Evolutionary conservation across 345 rosid species (phyloP).

Genomic region (Brassica rapa): DNA sequence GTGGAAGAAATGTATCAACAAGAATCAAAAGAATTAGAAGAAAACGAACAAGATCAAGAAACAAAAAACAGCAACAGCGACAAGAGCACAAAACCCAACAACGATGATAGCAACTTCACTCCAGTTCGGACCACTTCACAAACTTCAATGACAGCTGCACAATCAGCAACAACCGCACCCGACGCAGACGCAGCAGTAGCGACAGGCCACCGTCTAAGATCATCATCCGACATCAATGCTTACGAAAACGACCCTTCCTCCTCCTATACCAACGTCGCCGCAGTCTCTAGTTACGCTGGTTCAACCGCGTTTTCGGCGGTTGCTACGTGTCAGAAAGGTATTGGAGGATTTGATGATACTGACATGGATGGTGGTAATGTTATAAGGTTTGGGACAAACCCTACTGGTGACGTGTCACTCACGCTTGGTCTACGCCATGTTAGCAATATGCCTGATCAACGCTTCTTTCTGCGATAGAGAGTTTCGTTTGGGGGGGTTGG

Average conservation of each 20-base stretch:
- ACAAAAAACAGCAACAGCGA: conserved; percentile 37
- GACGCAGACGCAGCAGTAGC: conserved; percentile 30
- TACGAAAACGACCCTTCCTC: conserved; percentile 72
- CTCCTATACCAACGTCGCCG: conserved; percentile 34
- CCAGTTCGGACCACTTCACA: conserved; percentile 42
- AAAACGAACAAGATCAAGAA: conserved; percentile 32
- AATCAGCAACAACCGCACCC: conserved; percentile 8
- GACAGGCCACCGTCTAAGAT: conserved; percentile 49
- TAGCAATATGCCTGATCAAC: conserved; percentile 65
- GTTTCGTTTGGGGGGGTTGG: conserved; percentile 56
- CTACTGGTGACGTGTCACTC: conserved; percentile 81
- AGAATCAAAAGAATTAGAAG: conserved; percentile 64
- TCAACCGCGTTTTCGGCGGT: conserved; percentile 27
- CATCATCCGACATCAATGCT: conserved; percentile 66
- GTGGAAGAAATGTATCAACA: conserved; percentile 98
- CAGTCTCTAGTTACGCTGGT: conserved; percentile 33
- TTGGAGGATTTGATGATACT: conserved; percentile 43
- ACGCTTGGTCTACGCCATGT: conserved; percentile 94
- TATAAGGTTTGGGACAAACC: conserved; percentile 75
- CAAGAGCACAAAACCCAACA: conserved; percentile 60
- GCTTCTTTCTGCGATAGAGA: conserved; percentile 74
- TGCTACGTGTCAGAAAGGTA: conserved; percentile 36
- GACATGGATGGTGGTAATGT: conserved; percentile 49
- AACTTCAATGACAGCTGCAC: conserved; percentile 37
- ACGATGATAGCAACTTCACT: conserved; percentile 45